Base-by-base conservation (phyloP, 2,329 filamentous ascomycete species). In the Cladosporium velox region DNA sequence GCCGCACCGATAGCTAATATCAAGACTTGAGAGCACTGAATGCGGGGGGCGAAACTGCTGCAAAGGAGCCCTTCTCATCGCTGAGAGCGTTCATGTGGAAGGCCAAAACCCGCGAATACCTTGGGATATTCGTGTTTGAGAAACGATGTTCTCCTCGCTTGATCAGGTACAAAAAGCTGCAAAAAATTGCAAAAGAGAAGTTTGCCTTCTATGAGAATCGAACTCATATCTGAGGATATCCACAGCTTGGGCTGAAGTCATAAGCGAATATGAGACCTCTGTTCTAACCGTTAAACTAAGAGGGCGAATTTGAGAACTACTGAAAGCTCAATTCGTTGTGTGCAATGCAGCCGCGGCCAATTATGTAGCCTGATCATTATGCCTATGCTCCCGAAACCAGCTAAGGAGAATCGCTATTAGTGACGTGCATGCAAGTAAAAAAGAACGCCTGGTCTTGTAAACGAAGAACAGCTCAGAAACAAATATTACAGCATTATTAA, bases 201-300 rank as follows among this genome's bases (percentile, higher is more conserved):
- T 21, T 28, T 55, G 52, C 52, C 52, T 55, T 58, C 55, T 58
- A 58, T 58, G 55, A 58, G 55, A 58, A 58, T 58, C 55, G 55
- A 58, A 58, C 55, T 58, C 55, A 58, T 58, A 58, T 58, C 55
- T 58, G 55, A 58, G 55, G 55, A 58, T 58, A 26, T 58, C 55
- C 28, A 41, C 55, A 58, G 55, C 55, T 55, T 38, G 12, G 11
- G 55, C 55, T 41, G 55, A 24, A 58, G 55, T 58, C 55, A 58
- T 58, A 58, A 32, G 14, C 24, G 18, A 34, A 58, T 58, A 58
- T 58, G 55, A 58, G 55, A 58, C 55, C 55, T 58, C 55, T 58
- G 55, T 58, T 58, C 55, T 58, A 58, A 58, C 55, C 55, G 55
- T 58, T 58, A 58, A 58, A 58, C 55, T 58, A 58, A 58, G 55